phyloP scores from a whole-genome alignment of 2,329 filamentous ascomycete species.

The Botryosphaeria dothidea region DNA sequence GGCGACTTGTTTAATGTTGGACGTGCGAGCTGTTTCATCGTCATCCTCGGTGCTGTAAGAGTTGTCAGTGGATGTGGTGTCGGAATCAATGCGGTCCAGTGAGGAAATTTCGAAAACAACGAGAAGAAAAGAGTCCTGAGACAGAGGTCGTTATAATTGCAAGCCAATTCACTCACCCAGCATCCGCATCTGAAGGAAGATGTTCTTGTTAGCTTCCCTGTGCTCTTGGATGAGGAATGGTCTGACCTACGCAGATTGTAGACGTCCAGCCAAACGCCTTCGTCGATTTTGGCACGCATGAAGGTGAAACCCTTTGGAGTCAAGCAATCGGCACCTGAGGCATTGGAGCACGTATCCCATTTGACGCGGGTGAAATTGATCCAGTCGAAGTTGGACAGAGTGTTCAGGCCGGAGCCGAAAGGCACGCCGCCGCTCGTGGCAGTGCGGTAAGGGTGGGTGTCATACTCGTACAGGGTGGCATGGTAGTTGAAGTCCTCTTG shows the following conservation, averaged over 20 bases:
- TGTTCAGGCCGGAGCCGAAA: constrained; percentile 66
- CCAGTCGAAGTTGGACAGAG: constrained; percentile 60
- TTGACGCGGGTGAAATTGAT: constrained; percentile 57
- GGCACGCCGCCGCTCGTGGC: constrained; percentile 65
- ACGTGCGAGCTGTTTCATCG: constrained; percentile 58
- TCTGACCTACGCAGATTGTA: constrained; percentile 72
- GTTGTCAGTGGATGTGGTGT: neutral
- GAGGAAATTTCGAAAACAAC: too few species aligned
- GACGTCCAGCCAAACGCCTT: constrained; percentile 60
- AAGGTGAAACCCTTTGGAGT: constrained; percentile 71
- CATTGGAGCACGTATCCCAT: constrained; percentile 59
- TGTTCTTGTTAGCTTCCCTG: too few species aligned
- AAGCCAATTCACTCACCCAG: constrained; percentile 45
- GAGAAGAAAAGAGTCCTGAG: too few species aligned
- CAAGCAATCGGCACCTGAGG: constrained; percentile 60
- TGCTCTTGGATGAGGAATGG: too few species aligned
- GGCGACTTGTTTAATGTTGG: constrained; percentile 62
- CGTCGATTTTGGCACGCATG: constrained; percentile 58
- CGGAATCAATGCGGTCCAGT: too few species aligned
- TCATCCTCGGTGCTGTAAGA: constrained; percentile 43
- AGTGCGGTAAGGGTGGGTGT: constrained; percentile 62
- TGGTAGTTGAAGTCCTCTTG: constrained; percentile 74
- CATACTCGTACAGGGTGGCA: constrained; percentile 61
- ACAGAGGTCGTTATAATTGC: too few species aligned
- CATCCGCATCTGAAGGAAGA: too few species aligned